Percentiles rank a stretch among this genome's conserved stretches.
Conservation (phyloP, 345 rosid genomes). For the Aquilaria yunnanensis region DNA sequence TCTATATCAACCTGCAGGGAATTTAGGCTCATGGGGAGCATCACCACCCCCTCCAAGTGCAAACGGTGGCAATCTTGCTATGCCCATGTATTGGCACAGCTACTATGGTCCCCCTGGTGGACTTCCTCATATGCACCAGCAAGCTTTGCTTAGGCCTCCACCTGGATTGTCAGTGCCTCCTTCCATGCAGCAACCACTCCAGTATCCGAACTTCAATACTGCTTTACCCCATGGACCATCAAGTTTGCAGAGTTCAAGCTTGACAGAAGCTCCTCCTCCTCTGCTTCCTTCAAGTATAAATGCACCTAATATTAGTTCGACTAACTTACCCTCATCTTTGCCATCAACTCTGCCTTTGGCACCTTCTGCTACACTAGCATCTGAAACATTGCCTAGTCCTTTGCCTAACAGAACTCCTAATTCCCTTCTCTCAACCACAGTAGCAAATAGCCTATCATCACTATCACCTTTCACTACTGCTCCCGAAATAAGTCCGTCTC, state of each 20-base stretch:
- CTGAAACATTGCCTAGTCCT: conserved; percentile 48
- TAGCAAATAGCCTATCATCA: conserved; percentile 39
- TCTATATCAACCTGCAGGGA: conserved; percentile 86
- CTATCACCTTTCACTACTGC: conserved; percentile 45
- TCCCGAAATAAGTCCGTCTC: conserved; percentile 35
- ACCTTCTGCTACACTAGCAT: conserved; percentile 46
- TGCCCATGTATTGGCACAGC: conserved; percentile 94
- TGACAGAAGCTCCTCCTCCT: conserved; percentile 47
- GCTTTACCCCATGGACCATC: conserved; percentile 44
- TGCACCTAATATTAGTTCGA: conserved; percentile 30
- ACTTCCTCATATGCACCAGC: conserved; percentile 79
- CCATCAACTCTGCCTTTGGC: conserved; percentile 30
- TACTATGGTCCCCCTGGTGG: conserved; percentile 79
- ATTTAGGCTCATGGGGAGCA: conserved; percentile 72
- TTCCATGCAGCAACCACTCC: conserved; percentile 68
- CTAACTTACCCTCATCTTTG: conserved; percentile 33
- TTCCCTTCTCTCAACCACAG: conserved; percentile 38
- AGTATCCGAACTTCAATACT: conserved; percentile 61
- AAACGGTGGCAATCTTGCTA: conserved; percentile 54
- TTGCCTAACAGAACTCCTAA: conserved; percentile 39
- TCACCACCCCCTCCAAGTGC: conserved; percentile 56
- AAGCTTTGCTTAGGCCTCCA: conserved; percentile 70
- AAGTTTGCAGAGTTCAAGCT: conserved; percentile 35
- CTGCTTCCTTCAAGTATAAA: conserved; percentile 32
- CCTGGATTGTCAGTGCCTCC: conserved; percentile 66